These are phyloP conservation scores for Chaetoscypha palmicola DNA, from an alignment of 2,329 filamentous ascomycete genomes.

Conservation along the genomic window DNA sequence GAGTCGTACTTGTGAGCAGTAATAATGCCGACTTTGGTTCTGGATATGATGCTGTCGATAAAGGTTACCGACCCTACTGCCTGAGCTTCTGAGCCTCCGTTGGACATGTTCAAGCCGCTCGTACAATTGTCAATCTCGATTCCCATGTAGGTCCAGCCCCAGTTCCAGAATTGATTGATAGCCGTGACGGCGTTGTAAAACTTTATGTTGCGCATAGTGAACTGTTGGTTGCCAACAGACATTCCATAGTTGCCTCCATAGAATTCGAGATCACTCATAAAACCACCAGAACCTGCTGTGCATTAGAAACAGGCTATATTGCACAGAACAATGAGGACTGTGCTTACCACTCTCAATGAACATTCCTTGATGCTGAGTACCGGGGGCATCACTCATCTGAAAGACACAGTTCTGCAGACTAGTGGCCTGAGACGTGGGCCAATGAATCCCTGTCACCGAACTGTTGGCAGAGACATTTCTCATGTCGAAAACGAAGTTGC, in stretches of 20 bases:
- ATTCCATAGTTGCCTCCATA: conserved; percentile 54
- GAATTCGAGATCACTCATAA: conserved; percentile 53
- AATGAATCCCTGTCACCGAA: conserved; percentile 40
- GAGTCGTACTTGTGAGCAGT: conserved; percentile 45
- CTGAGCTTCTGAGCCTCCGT: conserved; percentile 36
- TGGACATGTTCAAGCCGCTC: conserved; percentile 44
- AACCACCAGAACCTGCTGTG: conserved; percentile 48
- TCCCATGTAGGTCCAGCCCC: conserved; percentile 50
- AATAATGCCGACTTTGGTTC: conserved; percentile 43
- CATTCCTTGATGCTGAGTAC: conserved; percentile 48
- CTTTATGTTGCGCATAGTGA: conserved; percentile 49
- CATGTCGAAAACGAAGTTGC: conserved; percentile 59
- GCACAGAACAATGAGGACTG: conserved; percentile 31
- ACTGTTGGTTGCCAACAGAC: conserved; percentile 59
- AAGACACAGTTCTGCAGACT: conserved; percentile 56
- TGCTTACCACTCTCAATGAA: conserved; percentile 39
- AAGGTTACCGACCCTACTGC: conserved; percentile 50
- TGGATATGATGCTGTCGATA: conserved; percentile 46
- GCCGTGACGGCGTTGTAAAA: conserved; percentile 42
- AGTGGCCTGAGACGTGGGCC: conserved; percentile 48
- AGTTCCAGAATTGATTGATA: conserved; percentile 53
- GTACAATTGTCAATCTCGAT: conserved; percentile 46
- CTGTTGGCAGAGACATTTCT: conserved; percentile 26
- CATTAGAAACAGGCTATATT: conserved; percentile 26
- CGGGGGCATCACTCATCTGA: conserved; percentile 41